Conservation (phyloP, 2,329 filamentous ascomycete species). For the Zymoseptoria tritici region DNA sequence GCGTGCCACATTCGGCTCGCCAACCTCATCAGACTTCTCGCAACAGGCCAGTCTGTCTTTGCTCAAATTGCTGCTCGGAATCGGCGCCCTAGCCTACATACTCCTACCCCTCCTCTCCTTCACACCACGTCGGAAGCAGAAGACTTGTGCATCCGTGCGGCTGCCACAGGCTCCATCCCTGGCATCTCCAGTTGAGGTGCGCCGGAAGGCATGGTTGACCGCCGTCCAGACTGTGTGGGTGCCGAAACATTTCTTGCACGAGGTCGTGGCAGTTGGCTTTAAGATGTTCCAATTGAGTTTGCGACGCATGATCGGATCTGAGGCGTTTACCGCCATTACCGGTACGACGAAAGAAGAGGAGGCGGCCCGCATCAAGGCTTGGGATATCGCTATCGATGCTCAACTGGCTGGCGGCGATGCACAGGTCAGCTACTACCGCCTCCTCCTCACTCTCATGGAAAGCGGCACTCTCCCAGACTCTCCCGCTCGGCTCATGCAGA, state of each 20-base stretch:
- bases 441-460: constrained; percentile 78
- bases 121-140: constrained; percentile 49
- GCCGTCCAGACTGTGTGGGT: constrained; percentile 90
- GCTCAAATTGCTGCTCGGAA: constrained; percentile 44
- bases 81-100: constrained; percentile 50
- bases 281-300: constrained; percentile 78
- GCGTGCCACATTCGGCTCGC: constrained; percentile 18
- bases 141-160: constrained; percentile 30
- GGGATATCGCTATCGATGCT: constrained; percentile 87
- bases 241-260: constrained; percentile 77
- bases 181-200: constrained; percentile 75
- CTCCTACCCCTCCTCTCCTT: constrained; percentile 50
- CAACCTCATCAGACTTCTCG: constrained; percentile 17
- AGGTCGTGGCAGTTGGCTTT: constrained; percentile 69
- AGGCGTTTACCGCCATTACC: constrained; percentile 69
- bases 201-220: constrained; percentile 85
- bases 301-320: constrained; percentile 67
- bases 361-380: constrained; percentile 77
- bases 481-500: constrained; percentile 77
- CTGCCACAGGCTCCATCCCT: constrained; percentile 57
- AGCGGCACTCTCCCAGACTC: constrained; percentile 81
- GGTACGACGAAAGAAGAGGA: constrained; percentile 80
- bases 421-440: constrained; percentile 78
- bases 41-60: constrained; percentile 34
- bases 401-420: constrained; percentile 85